Evolutionary conservation across 2,329 filamentous ascomycete species (phyloP).

Genomic region (Talaromyces sp.): DNA sequence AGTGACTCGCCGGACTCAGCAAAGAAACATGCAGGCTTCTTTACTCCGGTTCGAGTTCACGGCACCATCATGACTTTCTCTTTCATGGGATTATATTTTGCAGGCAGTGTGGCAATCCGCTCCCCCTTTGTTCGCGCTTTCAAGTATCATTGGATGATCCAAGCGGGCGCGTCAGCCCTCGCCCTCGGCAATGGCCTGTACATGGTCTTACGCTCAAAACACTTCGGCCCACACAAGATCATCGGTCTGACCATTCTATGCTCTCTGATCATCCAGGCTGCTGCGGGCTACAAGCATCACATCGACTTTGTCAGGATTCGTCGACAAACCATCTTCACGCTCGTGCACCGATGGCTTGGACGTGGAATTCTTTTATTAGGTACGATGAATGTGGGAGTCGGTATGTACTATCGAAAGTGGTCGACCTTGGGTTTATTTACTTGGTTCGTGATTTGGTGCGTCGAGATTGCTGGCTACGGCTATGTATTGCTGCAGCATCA

Average conservation of each 20-base stretch:
- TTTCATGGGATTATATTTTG: slow-evolving; percentile 16
- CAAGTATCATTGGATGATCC: slow-evolving; percentile 17
- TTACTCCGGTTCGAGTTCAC: slow-evolving; percentile 14
- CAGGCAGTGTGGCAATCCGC: slow-evolving; percentile 13
- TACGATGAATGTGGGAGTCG: slow-evolving; percentile 15
- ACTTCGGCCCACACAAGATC: slow-evolving; percentile 14
- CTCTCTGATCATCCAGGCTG: slow-evolving; percentile 13
- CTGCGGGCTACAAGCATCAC: slow-evolving; percentile 17
- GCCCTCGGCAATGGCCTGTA: slow-evolving; percentile 15
- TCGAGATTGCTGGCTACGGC: slow-evolving; percentile 11
- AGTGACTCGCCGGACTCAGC: neutral
- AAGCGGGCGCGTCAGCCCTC: slow-evolving; percentile 14
- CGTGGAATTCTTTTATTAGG: slow-evolving; percentile 13
- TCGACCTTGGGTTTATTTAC: slow-evolving; percentile 9
- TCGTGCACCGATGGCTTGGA: slow-evolving; percentile 15
- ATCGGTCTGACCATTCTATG: slow-evolving; percentile 12
- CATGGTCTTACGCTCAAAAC: slow-evolving; percentile 14
- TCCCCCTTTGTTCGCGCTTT: slow-evolving; percentile 12
- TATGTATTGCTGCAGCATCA: slow-evolving; percentile 12
- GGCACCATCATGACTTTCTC: slow-evolving; percentile 16
- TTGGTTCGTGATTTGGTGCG: slow-evolving; percentile 13
- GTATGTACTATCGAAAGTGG: slow-evolving; percentile 15
- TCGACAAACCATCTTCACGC: slow-evolving; percentile 13
- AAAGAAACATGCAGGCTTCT: neutral
- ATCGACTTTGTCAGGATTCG: slow-evolving; percentile 16